A percentile compares a stretch with the other conserved stretches of the same genome.
phyloP scores from a whole-genome alignment of 331 rosid genomes.

The Rhamnella rubrinervis region DNA sequence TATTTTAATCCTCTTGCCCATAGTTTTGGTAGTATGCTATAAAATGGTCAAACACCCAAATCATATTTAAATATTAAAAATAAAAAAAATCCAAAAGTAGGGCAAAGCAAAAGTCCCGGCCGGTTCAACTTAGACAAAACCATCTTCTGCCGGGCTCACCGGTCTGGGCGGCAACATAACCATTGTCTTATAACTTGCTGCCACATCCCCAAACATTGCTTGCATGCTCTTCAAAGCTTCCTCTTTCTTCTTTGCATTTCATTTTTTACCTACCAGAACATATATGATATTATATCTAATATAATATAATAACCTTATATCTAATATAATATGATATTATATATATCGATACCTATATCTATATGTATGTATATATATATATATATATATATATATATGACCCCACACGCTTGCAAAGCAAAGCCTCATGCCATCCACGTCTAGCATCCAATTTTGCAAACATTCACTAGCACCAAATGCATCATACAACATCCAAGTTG shows the following conservation, averaged over 20 bases:
- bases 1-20: conserved; percentile 3
- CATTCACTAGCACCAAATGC: no score
- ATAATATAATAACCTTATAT: no score
- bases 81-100: not conserved
- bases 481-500: not conserved
- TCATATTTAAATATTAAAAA: not conserved
- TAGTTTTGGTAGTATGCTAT: not conserved
- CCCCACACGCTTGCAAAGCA: conserved; percentile 36
- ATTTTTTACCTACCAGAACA: no score
- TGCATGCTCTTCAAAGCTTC: conserved; percentile 4
- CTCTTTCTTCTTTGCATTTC: not conserved
- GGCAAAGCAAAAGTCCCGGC: not conserved
- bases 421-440: conserved; percentile 38
- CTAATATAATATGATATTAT: no score
- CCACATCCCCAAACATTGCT: conserved; percentile 16
- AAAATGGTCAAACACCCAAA: conserved; percentile 17
- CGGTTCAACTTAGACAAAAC: not conserved
- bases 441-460: not conserved
- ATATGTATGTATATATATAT: no score
- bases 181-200: conserved; percentile 4
- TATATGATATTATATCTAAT: no score
- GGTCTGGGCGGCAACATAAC: no score
- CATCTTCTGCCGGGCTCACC: no score
- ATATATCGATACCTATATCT: no score
- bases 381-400: not conserved